Conservation (phyloP, 257 asterid species). For the Leonotis leonurus region DNA sequence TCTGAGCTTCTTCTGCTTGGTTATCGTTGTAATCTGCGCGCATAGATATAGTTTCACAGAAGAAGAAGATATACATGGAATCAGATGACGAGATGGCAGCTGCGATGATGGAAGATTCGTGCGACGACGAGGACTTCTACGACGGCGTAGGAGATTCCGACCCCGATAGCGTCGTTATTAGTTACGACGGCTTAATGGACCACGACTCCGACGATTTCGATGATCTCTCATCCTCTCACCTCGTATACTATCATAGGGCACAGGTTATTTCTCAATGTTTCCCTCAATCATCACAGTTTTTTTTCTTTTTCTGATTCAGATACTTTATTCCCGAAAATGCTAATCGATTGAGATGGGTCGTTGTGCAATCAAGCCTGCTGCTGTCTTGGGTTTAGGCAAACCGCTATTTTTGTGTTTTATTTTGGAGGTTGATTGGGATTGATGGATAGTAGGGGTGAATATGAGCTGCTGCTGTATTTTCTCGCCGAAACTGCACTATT, state of each 20-base stretch:
- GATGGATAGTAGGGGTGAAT: slow-evolving; percentile 6
- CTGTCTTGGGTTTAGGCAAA: slow-evolving; percentile 12
- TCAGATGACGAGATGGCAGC: slow-evolving; percentile 62
- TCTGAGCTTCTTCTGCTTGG: slow-evolving; percentile 4
- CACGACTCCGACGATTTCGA: slow-evolving; percentile 76
- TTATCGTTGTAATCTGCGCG: background rate
- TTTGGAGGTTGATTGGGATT: slow-evolving; percentile 12
- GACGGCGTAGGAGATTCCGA: slow-evolving; percentile 56
- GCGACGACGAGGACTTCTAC: slow-evolving; percentile 53
- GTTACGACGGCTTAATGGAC: slow-evolving; percentile 66
- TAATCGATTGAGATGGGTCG: slow-evolving; percentile 13
- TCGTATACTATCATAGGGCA: slow-evolving; percentile 38
- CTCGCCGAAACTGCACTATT: background rate
- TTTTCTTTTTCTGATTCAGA: background rate
- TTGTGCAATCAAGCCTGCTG: slow-evolving; percentile 8
- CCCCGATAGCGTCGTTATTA: slow-evolving; percentile 49
- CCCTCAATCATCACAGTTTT: background rate
- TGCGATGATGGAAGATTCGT: slow-evolving; percentile 45
- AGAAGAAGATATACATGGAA: slow-evolving; percentile 33
- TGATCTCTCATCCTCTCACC: slow-evolving; percentile 34
- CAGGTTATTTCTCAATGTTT: slow-evolving; percentile 41
- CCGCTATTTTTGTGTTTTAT: background rate
- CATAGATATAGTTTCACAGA: background rate
- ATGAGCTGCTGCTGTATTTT: slow-evolving; percentile 6
- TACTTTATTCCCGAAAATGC: background rate